A percentile compares a stretch with the other conserved stretches of the same genome.
phyloP scores from a whole-genome alignment of 768 basidiomycete species.

The Tricholoma saponaceum region DNA sequence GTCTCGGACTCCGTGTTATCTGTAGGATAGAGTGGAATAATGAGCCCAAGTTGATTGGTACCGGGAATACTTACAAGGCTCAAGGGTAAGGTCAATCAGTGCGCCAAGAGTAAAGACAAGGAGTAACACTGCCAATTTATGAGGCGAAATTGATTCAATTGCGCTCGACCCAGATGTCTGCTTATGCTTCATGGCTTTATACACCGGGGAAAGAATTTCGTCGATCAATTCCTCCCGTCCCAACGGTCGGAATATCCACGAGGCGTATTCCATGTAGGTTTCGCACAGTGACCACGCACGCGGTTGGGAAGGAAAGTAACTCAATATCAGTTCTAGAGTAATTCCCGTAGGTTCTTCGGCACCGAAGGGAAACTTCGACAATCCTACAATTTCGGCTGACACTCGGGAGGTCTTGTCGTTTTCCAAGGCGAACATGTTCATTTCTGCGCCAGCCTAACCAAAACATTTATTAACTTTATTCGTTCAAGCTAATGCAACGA shows the following conservation, averaged over 20 bases:
- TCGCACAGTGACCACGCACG: constrained; percentile 67
- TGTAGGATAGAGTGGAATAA: constrained; percentile 11
- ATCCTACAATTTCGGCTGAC: constrained; percentile 40
- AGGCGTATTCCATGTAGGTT: constrained; percentile 60
- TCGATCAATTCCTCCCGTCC: constrained; percentile 67
- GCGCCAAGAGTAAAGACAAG: constrained; percentile 55
- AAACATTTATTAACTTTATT: neutral
- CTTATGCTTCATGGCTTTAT: constrained; percentile 45
- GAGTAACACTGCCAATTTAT: constrained; percentile 50
- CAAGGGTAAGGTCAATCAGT: constrained; percentile 55
- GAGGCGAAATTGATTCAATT: constrained; percentile 37
- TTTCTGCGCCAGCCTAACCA: constrained; percentile 45
- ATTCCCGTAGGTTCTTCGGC: constrained; percentile 33
- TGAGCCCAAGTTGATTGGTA: no score
- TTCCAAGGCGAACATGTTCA: constrained; percentile 31
- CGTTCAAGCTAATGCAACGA: neutral
- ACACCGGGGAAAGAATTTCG: constrained; percentile 59
- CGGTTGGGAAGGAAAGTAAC: constrained; percentile 50
- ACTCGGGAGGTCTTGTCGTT: constrained; percentile 33
- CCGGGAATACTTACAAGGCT: constrained; percentile 38
- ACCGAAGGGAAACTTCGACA: constrained; percentile 48
- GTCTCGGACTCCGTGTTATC: constrained; percentile 42
- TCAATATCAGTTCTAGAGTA: constrained; percentile 40
- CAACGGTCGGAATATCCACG: constrained; percentile 64
- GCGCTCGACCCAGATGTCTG: constrained; percentile 23